phyloP scores from a whole-genome alignment of 768 basidiomycete species.

The Boletus insuetus region DNA sequence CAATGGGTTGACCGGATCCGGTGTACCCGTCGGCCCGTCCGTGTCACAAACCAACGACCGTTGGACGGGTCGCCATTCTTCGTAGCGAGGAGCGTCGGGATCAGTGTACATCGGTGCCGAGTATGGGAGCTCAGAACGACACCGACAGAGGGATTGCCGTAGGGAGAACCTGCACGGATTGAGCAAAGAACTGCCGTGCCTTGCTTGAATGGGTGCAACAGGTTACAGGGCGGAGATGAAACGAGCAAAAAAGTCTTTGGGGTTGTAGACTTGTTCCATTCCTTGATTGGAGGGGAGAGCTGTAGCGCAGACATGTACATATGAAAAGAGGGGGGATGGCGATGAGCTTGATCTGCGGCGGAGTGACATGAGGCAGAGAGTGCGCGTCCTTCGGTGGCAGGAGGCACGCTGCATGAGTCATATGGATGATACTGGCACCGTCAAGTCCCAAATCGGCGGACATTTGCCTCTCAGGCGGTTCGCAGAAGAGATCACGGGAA shows the following conservation, averaged over 20 bases:
- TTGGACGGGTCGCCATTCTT: neutral
- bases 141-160: constrained; percentile 11
- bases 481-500: neutral
- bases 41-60: neutral
- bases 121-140: neutral
- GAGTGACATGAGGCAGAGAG: constrained; percentile 20
- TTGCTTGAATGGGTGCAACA: constrained; percentile 21
- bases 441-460: constrained; percentile 14
- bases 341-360: constrained; percentile 17
- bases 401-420: constrained; percentile 17
- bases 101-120: constrained; percentile 23
- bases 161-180: constrained; percentile 26
- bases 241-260: constrained; percentile 6
- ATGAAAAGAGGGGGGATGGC: constrained; percentile 15
- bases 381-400: constrained; percentile 2
- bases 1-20: constrained; percentile 7
- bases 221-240: constrained; percentile 36
- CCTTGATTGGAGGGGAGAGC: constrained; percentile 3
- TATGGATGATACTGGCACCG: constrained; percentile 5
- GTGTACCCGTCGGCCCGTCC: neutral
- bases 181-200: constrained; percentile 11
- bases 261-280: constrained; percentile 19
- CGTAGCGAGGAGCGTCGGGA: constrained; percentile 8
- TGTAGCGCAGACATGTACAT: constrained; percentile 5
- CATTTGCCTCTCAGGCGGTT: neutral